phyloP scores from a whole-genome alignment of 2,329 filamentous ascomycete species.

The Gaeumannomyces tritici region DNA sequence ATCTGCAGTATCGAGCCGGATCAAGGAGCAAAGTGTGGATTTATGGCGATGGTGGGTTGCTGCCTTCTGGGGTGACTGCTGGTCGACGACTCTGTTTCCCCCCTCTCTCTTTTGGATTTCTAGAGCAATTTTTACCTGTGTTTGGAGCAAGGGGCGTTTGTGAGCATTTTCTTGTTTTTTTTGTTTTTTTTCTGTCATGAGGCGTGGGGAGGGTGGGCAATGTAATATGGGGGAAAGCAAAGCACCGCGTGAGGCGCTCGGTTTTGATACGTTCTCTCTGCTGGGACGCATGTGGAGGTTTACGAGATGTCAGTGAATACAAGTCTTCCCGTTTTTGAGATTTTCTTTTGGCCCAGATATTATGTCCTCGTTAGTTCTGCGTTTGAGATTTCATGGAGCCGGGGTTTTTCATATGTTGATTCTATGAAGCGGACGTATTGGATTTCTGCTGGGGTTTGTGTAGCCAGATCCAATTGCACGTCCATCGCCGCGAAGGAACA shows the following conservation, averaged over 20 bases:
- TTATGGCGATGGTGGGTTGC: background rate
- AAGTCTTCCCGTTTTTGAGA: background rate
- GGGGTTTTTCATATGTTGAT: background rate
- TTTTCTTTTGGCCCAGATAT: background rate
- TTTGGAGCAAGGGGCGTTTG: background rate
- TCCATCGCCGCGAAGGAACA: too few relatives aligned
- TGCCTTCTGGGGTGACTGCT: background rate
- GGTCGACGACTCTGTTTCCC: constrained; percentile 1
- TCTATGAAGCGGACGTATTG: background rate
- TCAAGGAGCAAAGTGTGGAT: background rate
- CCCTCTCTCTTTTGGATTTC: background rate
- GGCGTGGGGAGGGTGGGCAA: background rate
- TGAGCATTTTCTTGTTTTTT: background rate
- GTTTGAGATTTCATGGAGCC: background rate
- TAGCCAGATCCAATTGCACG: too few relatives aligned
- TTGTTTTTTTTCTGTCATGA: background rate
- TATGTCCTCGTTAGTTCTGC: too few relatives aligned
- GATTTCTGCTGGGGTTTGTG: background rate
- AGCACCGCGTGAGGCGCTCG: background rate
- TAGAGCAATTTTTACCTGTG: background rate
- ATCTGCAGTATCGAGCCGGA: too few relatives aligned
- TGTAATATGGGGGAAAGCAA: background rate
- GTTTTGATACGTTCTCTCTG: background rate
- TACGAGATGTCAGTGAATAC: background rate
- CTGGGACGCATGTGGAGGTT: background rate